Evolutionary conservation across 805 yeast species (phyloP).

Genomic region (Kluyveromyces aestuarii): DNA sequence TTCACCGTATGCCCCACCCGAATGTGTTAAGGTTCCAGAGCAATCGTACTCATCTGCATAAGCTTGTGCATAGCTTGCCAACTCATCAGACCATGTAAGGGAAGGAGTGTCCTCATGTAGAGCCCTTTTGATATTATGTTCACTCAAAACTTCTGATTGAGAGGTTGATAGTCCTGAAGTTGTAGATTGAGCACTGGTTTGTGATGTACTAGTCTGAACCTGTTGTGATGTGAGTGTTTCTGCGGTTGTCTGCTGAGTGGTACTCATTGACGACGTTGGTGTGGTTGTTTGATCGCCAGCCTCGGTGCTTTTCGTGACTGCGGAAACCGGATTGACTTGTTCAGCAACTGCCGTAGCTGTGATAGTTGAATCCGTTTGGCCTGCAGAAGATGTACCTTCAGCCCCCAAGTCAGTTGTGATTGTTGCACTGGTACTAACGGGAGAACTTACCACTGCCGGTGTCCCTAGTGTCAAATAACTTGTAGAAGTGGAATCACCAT

Average conservation of each 20-base stretch:
- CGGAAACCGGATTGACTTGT: not conserved
- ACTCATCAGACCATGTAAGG: slow-evolving; percentile 46
- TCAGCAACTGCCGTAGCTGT: no score
- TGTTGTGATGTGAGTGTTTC: not conserved
- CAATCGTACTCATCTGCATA: slow-evolving; percentile 51
- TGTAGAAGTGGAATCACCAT: not conserved
- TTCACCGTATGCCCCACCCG: slow-evolving; percentile 71
- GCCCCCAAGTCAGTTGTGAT: not conserved
- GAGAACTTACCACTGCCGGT: not conserved
- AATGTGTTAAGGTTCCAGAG: slow-evolving; percentile 49
- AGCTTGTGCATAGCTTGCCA: slow-evolving; percentile 46
- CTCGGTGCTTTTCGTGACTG: not conserved
- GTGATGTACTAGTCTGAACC: not conserved
- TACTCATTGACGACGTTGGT: not conserved
- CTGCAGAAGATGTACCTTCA: not conserved
- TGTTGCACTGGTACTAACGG: not conserved
- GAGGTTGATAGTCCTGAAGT: slow-evolving; percentile 19
- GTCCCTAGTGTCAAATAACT: not conserved
- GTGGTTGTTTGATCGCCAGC: not conserved
- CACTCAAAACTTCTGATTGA: slow-evolving; percentile 37
- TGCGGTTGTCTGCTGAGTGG: not conserved
- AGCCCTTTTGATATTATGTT: slow-evolving; percentile 57
- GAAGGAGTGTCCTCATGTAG: slow-evolving; percentile 33
- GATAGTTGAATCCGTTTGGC: no score
- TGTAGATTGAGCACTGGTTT: slow-evolving; percentile 15